A percentile compares a stretch with the other conserved stretches of the same genome.
Conservation (phyloP, 2,329 filamentous ascomycete species). For the Diatrype stigma region DNA sequence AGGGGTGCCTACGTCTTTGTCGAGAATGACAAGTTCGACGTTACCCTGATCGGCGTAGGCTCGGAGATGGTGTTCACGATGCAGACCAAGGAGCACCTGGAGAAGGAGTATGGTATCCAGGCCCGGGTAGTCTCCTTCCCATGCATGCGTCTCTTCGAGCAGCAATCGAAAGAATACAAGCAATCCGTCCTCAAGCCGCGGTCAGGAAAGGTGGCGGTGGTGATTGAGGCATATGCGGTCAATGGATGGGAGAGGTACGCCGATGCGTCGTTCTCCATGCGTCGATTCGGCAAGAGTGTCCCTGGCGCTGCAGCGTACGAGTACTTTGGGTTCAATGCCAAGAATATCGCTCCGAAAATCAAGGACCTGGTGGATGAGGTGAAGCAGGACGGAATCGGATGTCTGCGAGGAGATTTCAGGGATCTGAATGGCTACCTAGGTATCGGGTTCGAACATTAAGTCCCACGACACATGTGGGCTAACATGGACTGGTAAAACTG, state of each 20-base stretch:
- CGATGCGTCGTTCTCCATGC: conserved; percentile 51
- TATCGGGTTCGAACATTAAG: not conserved
- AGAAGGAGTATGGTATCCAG: conserved; percentile 31
- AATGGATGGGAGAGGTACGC: conserved; percentile 60
- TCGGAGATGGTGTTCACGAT: conserved; percentile 39
- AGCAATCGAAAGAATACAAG: conserved; percentile 40
- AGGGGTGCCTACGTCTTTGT: conserved; percentile 37
- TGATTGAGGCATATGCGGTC: conserved; percentile 56
- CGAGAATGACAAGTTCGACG: conserved; percentile 28
- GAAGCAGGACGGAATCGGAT: not conserved
- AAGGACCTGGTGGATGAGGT: not conserved
- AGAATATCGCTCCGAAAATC: not conserved
- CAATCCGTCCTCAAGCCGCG: conserved; percentile 40
- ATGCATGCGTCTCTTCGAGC: conserved; percentile 40
- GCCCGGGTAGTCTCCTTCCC: conserved; percentile 41
- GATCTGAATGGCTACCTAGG: not conserved
- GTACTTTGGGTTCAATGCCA: conserved; percentile 44
- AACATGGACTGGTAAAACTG: too few species aligned
- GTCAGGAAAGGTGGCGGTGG: conserved; percentile 42
- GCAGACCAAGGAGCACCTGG: conserved; percentile 33
- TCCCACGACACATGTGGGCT: not conserved
- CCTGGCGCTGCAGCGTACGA: conserved; percentile 51
- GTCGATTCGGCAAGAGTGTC: conserved; percentile 51
- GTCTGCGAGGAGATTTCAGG: not conserved
- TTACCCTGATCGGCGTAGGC: conserved; percentile 36